Evolutionary conservation across 148 eudicot genomes (phyloP).

Genomic region (Amaranthus palmeri): DNA sequence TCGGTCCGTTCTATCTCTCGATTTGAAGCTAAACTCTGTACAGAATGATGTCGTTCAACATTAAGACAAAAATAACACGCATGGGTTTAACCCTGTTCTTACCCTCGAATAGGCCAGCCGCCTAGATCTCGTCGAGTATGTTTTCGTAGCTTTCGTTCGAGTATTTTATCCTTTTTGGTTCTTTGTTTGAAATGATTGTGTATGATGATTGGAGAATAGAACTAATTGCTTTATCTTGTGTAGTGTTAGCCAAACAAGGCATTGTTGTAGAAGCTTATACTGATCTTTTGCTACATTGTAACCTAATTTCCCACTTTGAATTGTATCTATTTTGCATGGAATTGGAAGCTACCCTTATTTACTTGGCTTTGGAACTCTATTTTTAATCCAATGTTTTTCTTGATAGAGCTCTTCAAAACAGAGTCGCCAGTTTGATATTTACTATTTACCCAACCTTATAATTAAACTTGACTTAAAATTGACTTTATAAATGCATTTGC

Average conservation of each 20-base stretch:
- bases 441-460: too few relatives aligned
- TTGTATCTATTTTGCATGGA: background rate
- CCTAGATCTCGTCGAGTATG: background rate
- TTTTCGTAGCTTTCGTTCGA: slow-evolving; percentile 3
- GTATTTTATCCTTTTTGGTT: background rate
- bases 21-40: slow-evolving; percentile 23
- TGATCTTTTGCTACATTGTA: slow-evolving; percentile 9
- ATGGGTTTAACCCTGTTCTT: slow-evolving; percentile 10
- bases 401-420: too few relatives aligned
- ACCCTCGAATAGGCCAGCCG: background rate
- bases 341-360: background rate
- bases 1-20: slow-evolving; percentile 4
- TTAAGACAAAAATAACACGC: background rate
- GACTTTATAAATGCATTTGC: too few relatives aligned
- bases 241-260: slow-evolving; percentile 6
- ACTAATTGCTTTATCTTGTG: slow-evolving; percentile 12
- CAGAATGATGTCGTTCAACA: slow-evolving; percentile 9
- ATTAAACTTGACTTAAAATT: too few relatives aligned
- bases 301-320: slow-evolving; percentile 10
- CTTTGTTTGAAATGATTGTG: slow-evolving; percentile 6
- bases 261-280: slow-evolving; percentile 20
- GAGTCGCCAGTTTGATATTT: too few relatives aligned
- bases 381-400: too few relatives aligned
- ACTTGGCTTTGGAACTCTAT: too few relatives aligned
- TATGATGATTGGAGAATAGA: slow-evolving; percentile 18